Percentiles rank a stretch among this genome's conserved stretches.
phyloP scores from a whole-genome alignment of 129 eudicot genomes.

The Dittrichia graveolens region DNA sequence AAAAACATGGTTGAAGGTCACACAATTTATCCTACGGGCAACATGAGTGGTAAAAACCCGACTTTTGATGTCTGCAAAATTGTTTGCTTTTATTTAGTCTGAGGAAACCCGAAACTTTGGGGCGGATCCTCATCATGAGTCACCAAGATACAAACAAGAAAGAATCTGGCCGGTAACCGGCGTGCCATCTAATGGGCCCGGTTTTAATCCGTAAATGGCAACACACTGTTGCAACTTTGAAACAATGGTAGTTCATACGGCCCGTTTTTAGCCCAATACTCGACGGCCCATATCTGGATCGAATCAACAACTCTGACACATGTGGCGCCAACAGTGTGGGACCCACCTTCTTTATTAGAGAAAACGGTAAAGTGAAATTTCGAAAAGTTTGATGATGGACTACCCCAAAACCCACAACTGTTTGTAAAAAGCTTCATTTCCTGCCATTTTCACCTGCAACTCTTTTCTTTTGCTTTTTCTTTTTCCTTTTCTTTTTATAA shows the following conservation, averaged over 20 bases:
- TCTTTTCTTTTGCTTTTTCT: not conserved
- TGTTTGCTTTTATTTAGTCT: slow-evolving; percentile 25
- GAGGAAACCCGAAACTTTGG: slow-evolving; percentile 44
- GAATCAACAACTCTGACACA: slow-evolving; percentile 41
- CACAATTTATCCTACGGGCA: slow-evolving; percentile 35
- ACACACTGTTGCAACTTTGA: slow-evolving; percentile 26
- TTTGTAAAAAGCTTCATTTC: slow-evolving; percentile 26
- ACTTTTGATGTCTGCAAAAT: slow-evolving; percentile 34
- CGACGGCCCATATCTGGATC: slow-evolving; percentile 40
- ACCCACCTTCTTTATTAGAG: slow-evolving; percentile 33
- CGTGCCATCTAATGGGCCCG: slow-evolving; percentile 39
- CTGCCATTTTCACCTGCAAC: slow-evolving; percentile 44
- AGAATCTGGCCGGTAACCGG: slow-evolving; percentile 31
- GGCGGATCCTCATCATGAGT: slow-evolving; percentile 43
- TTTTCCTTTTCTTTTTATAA: not conserved
- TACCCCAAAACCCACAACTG: slow-evolving; percentile 22
- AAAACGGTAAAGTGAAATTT: slow-evolving; percentile 36
- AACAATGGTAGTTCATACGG: slow-evolving; percentile 8
- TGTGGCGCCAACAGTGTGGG: slow-evolving; percentile 35
- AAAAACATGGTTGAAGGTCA: slow-evolving; percentile 17
- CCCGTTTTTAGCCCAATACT: slow-evolving; percentile 41
- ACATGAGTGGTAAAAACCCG: slow-evolving; percentile 6
- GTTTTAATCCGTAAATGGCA: slow-evolving; percentile 26
- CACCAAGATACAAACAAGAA: slow-evolving; percentile 34
- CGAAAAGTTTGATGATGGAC: slow-evolving; percentile 42